Evolutionary conservation across 2,329 filamentous ascomycete species (phyloP), one percentile per base, ranked within the genome.

Genomic region (Teratosphaeria epicoccoides): DNA sequence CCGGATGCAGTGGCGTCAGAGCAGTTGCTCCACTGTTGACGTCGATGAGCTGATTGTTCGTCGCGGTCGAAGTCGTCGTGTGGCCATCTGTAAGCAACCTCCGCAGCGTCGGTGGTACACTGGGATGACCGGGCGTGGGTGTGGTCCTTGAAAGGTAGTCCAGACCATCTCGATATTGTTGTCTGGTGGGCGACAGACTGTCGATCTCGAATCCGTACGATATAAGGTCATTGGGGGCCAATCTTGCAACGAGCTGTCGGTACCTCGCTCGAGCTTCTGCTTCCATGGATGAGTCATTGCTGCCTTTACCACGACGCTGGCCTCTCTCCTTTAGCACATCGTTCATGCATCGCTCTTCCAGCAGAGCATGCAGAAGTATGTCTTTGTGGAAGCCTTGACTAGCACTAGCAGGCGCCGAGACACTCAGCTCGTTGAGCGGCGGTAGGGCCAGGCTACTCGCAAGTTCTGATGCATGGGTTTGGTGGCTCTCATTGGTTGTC

Each of bases 281-380:
- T 48, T 66, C 57, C 6, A 73, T 68, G 22, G 68, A 68, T 17
- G 68, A 65, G 51, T 73, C 63, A 14, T 58, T 54, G 17, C 60
- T 60, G 46, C 64, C 64, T 25, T 20, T 51, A 46, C 50, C 25
- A 24, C 40, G 11, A 22, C 40, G 23, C 46, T 24, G 11, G 43
- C 48, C 29, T 49, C 53, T 56, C 47, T 69, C 63, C 17, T 66
- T 59, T 29, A 70, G 62, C 10, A 70, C 70, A 47, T 73, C 64
- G 24, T 61, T 63, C 9, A 70, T 55, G 29, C 70, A 70, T 49
- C 70, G 67, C 44, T 73, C 69, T 58, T 76, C 73, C 1, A 76
- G 61, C 22, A 76, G 55, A 2, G 73, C 68, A 57, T 75, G 72
- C 4, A 76, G 56, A 10, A 75, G 55, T 12, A 72, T 57, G 50